phyloP scores from a whole-genome alignment of 164 flowering plant species.

The Saururus chinensis region DNA sequence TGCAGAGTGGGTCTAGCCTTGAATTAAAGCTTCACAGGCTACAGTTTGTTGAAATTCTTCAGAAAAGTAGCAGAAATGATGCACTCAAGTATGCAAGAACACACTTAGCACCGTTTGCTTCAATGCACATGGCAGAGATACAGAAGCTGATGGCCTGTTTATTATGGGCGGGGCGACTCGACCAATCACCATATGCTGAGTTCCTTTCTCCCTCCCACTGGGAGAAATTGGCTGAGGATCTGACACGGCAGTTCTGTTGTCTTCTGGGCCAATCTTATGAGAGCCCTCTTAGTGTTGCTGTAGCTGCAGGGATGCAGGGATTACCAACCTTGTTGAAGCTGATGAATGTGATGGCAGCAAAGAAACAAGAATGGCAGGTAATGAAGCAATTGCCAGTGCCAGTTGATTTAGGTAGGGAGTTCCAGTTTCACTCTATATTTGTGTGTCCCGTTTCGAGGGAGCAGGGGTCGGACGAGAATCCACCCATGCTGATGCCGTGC shows the following conservation, averaged over 20 bases:
- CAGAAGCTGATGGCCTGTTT: slow-evolving; percentile 81
- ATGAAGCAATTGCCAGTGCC: slow-evolving; percentile 83
- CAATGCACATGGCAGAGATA: slow-evolving; percentile 37
- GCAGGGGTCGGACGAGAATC: slow-evolving; percentile 68
- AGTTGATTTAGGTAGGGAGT: slow-evolving; percentile 56
- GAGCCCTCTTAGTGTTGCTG: slow-evolving; percentile 56
- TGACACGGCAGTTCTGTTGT: slow-evolving; percentile 51
- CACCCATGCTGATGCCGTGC: slow-evolving; percentile 82
- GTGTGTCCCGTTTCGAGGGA: slow-evolving; percentile 85
- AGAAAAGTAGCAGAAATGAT: slow-evolving; percentile 35
- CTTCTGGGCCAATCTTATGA: slow-evolving; percentile 57
- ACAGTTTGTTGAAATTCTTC: slow-evolving; percentile 59
- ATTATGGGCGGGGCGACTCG: slow-evolving; percentile 57
- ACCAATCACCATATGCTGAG: slow-evolving; percentile 57
- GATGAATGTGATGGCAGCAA: slow-evolving; percentile 60
- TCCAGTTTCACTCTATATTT: slow-evolving; percentile 76
- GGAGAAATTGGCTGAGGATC: slow-evolving; percentile 51
- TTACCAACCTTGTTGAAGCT: slow-evolving; percentile 67
- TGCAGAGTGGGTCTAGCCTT: slow-evolving; percentile 43
- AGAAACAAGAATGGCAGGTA: slow-evolving; percentile 65
- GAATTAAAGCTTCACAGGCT: slow-evolving; percentile 58
- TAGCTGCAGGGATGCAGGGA: slow-evolving; percentile 66
- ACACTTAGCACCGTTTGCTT: slow-evolving; percentile 43
- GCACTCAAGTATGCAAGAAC: slow-evolving; percentile 57
- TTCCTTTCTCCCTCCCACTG: slow-evolving; percentile 40